A percentile compares a stretch with the other conserved stretches of the same genome.
These are phyloP conservation scores for Firmiana major DNA, from an alignment of 345 rosid species.

Conservation along the genomic window DNA sequence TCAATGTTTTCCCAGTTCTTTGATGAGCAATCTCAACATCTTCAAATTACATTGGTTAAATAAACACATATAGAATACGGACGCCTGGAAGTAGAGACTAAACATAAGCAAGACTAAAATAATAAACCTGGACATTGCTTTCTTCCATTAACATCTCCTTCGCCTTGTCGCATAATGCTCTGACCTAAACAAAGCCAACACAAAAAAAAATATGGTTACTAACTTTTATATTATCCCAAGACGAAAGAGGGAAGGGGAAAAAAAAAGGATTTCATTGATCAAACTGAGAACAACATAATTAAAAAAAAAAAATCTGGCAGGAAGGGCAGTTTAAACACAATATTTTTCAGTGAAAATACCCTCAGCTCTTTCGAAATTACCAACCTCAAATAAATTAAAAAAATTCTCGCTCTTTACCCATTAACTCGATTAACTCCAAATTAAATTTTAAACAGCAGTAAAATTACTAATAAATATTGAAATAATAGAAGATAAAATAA, in stretches of 20 bases:
- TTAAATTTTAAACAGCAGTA: not conserved
- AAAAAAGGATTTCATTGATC: not conserved
- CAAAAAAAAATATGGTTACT: not conserved
- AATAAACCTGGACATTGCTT: slow-evolving; percentile 93
- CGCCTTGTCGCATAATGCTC: slow-evolving; percentile 91
- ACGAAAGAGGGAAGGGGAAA: not conserved
- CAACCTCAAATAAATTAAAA: not conserved
- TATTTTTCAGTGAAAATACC: not conserved
- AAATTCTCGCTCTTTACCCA: not conserved
- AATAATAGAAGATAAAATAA: not conserved
- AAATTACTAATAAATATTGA: not conserved
- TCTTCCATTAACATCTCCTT: slow-evolving; percentile 97
- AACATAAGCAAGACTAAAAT: slow-evolving; percentile 7
- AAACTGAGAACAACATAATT: not conserved
- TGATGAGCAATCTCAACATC: not conserved
- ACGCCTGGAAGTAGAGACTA: not conserved
- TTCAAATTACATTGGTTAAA: not conserved
- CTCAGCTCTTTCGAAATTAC: not conserved
- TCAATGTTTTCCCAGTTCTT: slow-evolving; percentile 13
- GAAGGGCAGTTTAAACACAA: not conserved
- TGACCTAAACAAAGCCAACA: slow-evolving; percentile 44
- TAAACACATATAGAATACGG: not conserved
- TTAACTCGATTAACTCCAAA: not conserved
- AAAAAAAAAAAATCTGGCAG: not conserved
- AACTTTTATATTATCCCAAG: not conserved